Percentiles rank a stretch among this genome's conserved stretches.
Conservation (phyloP, 2,329 filamentous ascomycete species). For the Aureobasidium uvarum region DNA sequence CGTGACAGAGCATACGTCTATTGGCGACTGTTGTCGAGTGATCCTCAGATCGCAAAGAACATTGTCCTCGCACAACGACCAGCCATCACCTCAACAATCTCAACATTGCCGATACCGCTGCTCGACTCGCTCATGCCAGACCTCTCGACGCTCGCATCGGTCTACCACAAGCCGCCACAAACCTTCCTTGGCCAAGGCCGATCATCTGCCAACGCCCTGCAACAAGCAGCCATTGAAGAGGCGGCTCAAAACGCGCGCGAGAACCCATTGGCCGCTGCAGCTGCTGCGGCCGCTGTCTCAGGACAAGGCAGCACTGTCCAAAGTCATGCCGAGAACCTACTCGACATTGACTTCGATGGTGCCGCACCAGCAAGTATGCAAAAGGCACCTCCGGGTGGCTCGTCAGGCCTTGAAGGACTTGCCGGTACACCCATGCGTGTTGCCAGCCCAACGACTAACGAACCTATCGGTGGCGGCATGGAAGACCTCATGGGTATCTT, state of each 20-base stretch:
- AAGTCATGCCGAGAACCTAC: slow-evolving; percentile 86
- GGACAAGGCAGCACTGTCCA: slow-evolving; percentile 54
- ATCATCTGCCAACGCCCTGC: slow-evolving; percentile 90
- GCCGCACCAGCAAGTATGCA: slow-evolving; percentile 85
- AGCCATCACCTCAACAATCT: slow-evolving; percentile 90
- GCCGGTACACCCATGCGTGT: slow-evolving; percentile 67
- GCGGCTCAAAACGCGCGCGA: slow-evolving; percentile 88
- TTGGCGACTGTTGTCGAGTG: slow-evolving; percentile 92
- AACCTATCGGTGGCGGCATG: slow-evolving; percentile 55
- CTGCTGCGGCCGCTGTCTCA: slow-evolving; percentile 63
- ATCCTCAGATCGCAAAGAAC: slow-evolving; percentile 86
- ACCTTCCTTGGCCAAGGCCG: slow-evolving; percentile 96
- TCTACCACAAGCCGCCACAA: slow-evolving; percentile 97
- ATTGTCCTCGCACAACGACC: slow-evolving; percentile 94
- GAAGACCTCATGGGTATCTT: slow-evolving; percentile 78
- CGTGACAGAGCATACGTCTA: slow-evolving; percentile 97
- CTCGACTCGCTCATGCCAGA: slow-evolving; percentile 89
- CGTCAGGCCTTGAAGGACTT: slow-evolving; percentile 54
- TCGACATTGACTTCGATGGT: slow-evolving; percentile 96
- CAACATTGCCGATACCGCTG: slow-evolving; percentile 75
- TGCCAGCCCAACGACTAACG: slow-evolving; percentile 58
- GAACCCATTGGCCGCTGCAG: slow-evolving; percentile 87
- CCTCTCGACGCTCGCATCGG: slow-evolving; percentile 90
- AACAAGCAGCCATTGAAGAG: slow-evolving; percentile 93
- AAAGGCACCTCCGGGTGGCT: slow-evolving; percentile 54